phyloP scores from a whole-genome alignment of 2,329 filamentous ascomycete genomes.

The Cercospora janseana region DNA sequence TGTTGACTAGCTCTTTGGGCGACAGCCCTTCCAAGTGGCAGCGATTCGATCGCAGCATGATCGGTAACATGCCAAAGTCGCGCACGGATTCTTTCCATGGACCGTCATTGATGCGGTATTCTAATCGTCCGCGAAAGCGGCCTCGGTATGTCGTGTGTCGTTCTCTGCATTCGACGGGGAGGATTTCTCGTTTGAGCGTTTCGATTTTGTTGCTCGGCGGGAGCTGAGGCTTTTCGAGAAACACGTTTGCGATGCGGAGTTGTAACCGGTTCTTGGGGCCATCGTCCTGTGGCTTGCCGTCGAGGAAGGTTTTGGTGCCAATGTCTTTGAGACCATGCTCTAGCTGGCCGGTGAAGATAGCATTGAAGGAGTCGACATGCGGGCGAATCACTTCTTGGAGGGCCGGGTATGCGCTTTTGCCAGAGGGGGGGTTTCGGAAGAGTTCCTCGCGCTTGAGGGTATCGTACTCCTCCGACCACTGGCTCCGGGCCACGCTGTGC shows the following conservation, averaged over 20 bases:
- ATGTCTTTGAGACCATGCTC: slow-evolving; percentile 81
- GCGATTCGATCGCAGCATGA: slow-evolving; percentile 89
- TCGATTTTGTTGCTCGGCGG: slow-evolving; percentile 81
- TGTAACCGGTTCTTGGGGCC: slow-evolving; percentile 66
- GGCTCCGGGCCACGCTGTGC: slow-evolving; percentile 25
- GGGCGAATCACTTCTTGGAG: slow-evolving; percentile 83
- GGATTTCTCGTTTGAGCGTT: slow-evolving; percentile 74
- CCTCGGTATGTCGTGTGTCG: slow-evolving; percentile 89
- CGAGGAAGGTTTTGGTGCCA: slow-evolving; percentile 81
- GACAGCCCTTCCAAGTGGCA: slow-evolving; percentile 87
- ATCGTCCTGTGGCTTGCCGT: slow-evolving; percentile 60
- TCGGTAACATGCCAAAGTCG: slow-evolving; percentile 83
- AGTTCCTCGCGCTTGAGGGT: slow-evolving; percentile 82
- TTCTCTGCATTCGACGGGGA: slow-evolving; percentile 91
- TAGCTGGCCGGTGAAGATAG: slow-evolving; percentile 74
- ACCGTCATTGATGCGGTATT: slow-evolving; percentile 83
- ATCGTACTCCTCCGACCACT: slow-evolving; percentile 84
- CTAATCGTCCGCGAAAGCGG: slow-evolving; percentile 75
- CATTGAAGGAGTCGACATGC: slow-evolving; percentile 95
- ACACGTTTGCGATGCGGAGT: slow-evolving; percentile 76
- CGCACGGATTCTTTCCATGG: slow-evolving; percentile 78
- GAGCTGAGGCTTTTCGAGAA: slow-evolving; percentile 76
- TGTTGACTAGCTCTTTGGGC: slow-evolving; percentile 75
- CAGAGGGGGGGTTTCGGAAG: slow-evolving; percentile 82
- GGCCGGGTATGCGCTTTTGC: slow-evolving; percentile 82